phyloP scores from a whole-genome alignment of 2,329 filamentous ascomycete genomes.

The Aaosphaeria pasadenensis region DNA sequence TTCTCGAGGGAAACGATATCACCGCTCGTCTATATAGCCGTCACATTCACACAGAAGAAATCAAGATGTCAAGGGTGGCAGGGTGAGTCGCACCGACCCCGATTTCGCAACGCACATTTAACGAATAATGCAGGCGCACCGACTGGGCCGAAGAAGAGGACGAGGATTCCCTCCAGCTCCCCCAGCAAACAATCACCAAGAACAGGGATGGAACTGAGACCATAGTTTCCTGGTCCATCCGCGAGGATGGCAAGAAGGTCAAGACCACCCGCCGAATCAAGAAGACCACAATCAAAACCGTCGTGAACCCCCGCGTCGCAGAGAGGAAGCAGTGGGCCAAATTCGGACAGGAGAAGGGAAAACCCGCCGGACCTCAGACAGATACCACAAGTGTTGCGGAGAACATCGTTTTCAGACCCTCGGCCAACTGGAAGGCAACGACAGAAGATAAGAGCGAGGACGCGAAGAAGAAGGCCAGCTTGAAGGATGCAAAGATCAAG shows the following conservation, averaged over 20 bases:
- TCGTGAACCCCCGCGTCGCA: slow-evolving; percentile 94
- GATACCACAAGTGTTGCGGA: slow-evolving; percentile 94
- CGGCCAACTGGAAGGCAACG: slow-evolving; percentile 89
- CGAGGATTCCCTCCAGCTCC: slow-evolving; percentile 81
- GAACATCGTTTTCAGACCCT: slow-evolving; percentile 96
- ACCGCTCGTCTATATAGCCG: too few relatives aligned
- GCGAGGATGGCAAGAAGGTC: slow-evolving; percentile 92
- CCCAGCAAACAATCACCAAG: slow-evolving; percentile 80
- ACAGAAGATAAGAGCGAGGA: slow-evolving; percentile 74
- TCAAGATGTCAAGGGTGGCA: slow-evolving; percentile 37
- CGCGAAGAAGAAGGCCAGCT: slow-evolving; percentile 64
- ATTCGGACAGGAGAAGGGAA: slow-evolving; percentile 87
- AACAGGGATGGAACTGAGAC: slow-evolving; percentile 99
- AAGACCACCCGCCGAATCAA: slow-evolving; percentile 97
- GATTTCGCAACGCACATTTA: slow-evolving; percentile 5
- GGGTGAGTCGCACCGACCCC: slow-evolving; percentile 21
- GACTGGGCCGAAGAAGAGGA: slow-evolving; percentile 93
- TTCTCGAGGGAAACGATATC: not conserved
- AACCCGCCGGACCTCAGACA: slow-evolving; percentile 74
- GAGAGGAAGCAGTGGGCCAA: slow-evolving; percentile 92
- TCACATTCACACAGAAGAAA: too few relatives aligned
- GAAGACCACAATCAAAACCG: slow-evolving; percentile 84
- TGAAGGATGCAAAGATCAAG: slow-evolving; percentile 99
- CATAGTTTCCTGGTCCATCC: slow-evolving; percentile 82
- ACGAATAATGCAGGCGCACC: slow-evolving; percentile 46